Evolutionary conservation across 441 rosid species (phyloP), one percentile per base, ranked within the genome.

Genomic region (Theobroma grandiflorum): DNA sequence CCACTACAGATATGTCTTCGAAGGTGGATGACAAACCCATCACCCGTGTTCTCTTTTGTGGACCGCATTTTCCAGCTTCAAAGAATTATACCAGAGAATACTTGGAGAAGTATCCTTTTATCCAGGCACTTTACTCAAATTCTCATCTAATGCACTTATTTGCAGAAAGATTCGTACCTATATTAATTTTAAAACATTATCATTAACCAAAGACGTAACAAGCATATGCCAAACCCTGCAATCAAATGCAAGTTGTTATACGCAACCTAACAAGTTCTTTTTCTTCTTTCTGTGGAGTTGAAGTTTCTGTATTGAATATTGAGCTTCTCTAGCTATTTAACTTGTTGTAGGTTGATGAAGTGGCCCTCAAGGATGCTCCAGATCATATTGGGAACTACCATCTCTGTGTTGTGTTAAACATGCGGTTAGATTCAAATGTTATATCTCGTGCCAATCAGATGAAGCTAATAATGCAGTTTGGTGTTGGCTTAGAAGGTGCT

Each of bases 401-500:
- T 58, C 47, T 95, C 2, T 95, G 96, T 86, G 92, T 94, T 40
- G 81, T 82, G 16, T 87, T 84, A 80, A 84, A 53, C 53, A 93
- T 88, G 95, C 81, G 26, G 78, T 50, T 95, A 38, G 89, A 91
- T 89, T 88, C 95, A 10, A 84, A 73, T 84, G 78, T 84, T 61
- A 86, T 95, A 59, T 89, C 94, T 55, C 92, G 80, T 80, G 97
- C 99, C 3, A 84, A 70, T 58, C 85, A 82, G 64, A 88, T 92
- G 95, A 96, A 92, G 89, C 87, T 96, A 78, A 74, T 94, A 67
- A 85, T 96, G 95, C 99, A 94, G 87, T 96, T 74, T 70, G 99
- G 98, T 84, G 98, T 96, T 85, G 99, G 99, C 65, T 89, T 96
- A 9, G 97, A 96, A 85, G 99, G 99, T 94, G 65, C 31, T 26